Evolutionary conservation across 148 eudicot species (phyloP).

Genomic region (Rhododendron henanense): DNA sequence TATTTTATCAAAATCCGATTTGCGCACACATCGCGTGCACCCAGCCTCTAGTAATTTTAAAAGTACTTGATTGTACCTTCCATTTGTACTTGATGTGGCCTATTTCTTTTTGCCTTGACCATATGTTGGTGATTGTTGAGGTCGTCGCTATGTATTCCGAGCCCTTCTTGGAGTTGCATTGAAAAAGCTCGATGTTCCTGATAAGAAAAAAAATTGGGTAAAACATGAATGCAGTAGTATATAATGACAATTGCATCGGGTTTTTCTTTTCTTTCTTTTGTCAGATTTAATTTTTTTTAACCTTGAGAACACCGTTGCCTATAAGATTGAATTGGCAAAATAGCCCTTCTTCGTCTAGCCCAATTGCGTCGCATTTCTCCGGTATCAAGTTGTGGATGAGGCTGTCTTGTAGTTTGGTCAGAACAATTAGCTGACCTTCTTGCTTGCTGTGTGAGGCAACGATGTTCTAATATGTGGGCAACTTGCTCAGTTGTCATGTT

Average conservation of each 20-base stretch:
- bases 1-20: too few relatives aligned
- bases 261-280: neutral
- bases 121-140: neutral
- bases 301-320: neutral
- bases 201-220: neutral
- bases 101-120: neutral
- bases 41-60: too few relatives aligned
- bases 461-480: neutral
- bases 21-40: too few relatives aligned
- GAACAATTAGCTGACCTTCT: neutral
- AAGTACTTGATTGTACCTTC: too few relatives aligned
- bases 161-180: neutral
- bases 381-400: neutral
- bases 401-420: neutral
- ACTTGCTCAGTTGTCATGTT: neutral
- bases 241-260: neutral
- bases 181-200: neutral
- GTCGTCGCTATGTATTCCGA: neutral
- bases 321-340: neutral
- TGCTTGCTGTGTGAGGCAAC: neutral
- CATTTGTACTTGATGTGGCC: too few relatives aligned
- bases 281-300: too few relatives aligned
- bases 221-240: neutral
- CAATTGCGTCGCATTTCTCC: neutral
- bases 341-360: neutral